Conservation (phyloP, 2,329 filamentous ascomycete genomes). For the Fusarium keratoplasticum region DNA sequence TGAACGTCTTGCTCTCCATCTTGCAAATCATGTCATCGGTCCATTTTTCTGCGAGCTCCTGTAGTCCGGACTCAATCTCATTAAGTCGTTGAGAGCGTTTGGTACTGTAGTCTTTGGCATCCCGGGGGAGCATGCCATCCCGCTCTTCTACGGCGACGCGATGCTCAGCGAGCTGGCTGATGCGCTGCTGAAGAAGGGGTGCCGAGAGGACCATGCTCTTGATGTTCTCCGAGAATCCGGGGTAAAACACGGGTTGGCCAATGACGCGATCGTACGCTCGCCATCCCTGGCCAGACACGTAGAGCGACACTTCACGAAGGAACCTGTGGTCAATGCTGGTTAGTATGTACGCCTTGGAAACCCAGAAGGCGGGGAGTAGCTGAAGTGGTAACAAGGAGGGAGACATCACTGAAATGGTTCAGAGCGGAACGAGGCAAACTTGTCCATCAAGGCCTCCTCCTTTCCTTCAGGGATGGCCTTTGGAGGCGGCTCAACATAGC, state of each 20-base stretch:
- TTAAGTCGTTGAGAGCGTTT: slow-evolving; percentile 66
- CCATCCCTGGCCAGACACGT: slow-evolving; percentile 95
- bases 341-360: neutral
- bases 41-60: slow-evolving; percentile 86
- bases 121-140: slow-evolving; percentile 73
- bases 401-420: slow-evolving; percentile 68
- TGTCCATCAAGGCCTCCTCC: slow-evolving; percentile 79
- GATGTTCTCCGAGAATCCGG: slow-evolving; percentile 92
- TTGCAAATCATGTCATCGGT: slow-evolving; percentile 99
- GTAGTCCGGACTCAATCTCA: slow-evolving; percentile 78
- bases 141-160: slow-evolving; percentile 81
- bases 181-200: slow-evolving; percentile 78
- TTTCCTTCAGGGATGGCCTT: slow-evolving; percentile 60
- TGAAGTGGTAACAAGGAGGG: neutral
- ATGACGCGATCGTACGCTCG: slow-evolving; percentile 91
- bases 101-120: slow-evolving; percentile 63
- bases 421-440: slow-evolving; percentile 87
- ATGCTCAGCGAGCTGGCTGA: slow-evolving; percentile 79
- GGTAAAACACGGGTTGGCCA: slow-evolving; percentile 93
- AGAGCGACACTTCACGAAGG: slow-evolving; percentile 90
- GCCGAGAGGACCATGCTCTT: slow-evolving; percentile 81
- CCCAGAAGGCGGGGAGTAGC: neutral
- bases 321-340: slow-evolving; percentile 67
- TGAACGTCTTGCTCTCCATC: slow-evolving; percentile 94
- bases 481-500: slow-evolving; percentile 66